A percentile compares a stretch with the other conserved stretches of the same genome.
Conservation (phyloP, 345 rosid genomes). For the Adansonia digitata region DNA sequence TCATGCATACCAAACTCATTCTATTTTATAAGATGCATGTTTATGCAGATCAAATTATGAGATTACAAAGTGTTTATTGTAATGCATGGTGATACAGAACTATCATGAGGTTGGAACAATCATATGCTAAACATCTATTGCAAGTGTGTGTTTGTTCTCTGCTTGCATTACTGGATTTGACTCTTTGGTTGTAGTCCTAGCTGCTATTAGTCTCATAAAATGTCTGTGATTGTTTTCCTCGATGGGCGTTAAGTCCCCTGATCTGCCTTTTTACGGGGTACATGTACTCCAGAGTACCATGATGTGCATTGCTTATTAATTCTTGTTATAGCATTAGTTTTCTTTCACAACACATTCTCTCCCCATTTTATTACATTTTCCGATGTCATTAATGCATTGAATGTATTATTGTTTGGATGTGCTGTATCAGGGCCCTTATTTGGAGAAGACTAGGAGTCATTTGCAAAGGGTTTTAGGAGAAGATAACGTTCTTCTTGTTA, state of each 20-base stretch:
- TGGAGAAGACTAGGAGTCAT: constrained; percentile 38
- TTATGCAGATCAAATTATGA: not conserved
- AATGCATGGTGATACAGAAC: not conserved
- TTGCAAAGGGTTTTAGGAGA: constrained; percentile 71
- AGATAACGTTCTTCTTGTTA: constrained; percentile 68
- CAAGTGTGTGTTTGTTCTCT: not conserved
- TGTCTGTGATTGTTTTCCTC: not conserved
- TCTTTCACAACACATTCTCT: not conserved
- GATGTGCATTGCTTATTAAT: not conserved
- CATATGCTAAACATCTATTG: not conserved
- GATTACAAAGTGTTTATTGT: not conserved
- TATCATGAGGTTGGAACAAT: not conserved
- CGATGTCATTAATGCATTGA: not conserved
- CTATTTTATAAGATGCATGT: not conserved
- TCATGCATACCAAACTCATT: not conserved
- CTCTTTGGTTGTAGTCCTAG: not conserved
- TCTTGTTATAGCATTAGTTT: not conserved
- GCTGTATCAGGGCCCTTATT: constrained; percentile 55
- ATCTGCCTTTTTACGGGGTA: not conserved
- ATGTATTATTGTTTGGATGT: not conserved
- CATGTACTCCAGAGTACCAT: not conserved
- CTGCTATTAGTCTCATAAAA: not conserved
- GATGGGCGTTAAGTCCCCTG: not conserved
- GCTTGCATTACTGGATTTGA: not conserved
- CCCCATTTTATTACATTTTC: not conserved